These are phyloP conservation scores for Pouteria campechiana DNA, from an alignment of 179 eudicot species.

Conservation along the genomic window DNA sequence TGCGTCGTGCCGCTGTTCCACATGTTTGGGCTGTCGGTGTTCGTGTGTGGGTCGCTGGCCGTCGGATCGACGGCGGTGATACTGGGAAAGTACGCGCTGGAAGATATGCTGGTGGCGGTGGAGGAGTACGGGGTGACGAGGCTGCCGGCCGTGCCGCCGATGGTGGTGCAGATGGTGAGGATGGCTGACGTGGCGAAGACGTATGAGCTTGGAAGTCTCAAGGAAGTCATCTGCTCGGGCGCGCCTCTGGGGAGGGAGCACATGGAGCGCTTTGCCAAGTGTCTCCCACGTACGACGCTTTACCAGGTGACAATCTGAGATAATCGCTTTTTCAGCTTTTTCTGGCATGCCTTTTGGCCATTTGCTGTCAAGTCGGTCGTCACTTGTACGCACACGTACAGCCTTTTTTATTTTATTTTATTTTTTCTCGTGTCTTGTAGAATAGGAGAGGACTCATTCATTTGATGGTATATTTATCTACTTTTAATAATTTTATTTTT, in stretches of 20 bases:
- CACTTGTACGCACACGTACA: too few species aligned
- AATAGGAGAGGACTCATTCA: background rate
- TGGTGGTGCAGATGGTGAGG: constrained; percentile 52
- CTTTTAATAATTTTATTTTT: too few species aligned
- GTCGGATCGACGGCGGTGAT: constrained; percentile 40
- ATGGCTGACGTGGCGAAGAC: constrained; percentile 23
- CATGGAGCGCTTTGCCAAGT: constrained; percentile 51
- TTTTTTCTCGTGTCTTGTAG: background rate
- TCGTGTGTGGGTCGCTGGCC: constrained; percentile 35
- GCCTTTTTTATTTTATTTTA: background rate
- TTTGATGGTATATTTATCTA: too few species aligned
- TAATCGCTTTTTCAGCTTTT: too few species aligned
- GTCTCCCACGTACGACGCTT: constrained; percentile 41
- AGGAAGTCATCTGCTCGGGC: constrained; percentile 61
- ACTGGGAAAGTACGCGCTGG: constrained; percentile 47
- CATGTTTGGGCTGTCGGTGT: constrained; percentile 39
- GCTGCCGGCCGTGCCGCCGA: constrained; percentile 58
- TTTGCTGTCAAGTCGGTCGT: too few species aligned
- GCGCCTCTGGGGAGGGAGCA: constrained; percentile 81
- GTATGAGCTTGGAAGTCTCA: constrained; percentile 48
- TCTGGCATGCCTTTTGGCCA: too few species aligned
- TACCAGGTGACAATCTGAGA: constrained; percentile 64
- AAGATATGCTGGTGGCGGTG: constrained; percentile 24
- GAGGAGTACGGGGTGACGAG: constrained; percentile 41
- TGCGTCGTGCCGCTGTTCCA: constrained; percentile 68